These are phyloP conservation scores for Myxozyma melibiosi DNA, from an alignment of 805 yeast species.

Conservation along the genomic window DNA sequence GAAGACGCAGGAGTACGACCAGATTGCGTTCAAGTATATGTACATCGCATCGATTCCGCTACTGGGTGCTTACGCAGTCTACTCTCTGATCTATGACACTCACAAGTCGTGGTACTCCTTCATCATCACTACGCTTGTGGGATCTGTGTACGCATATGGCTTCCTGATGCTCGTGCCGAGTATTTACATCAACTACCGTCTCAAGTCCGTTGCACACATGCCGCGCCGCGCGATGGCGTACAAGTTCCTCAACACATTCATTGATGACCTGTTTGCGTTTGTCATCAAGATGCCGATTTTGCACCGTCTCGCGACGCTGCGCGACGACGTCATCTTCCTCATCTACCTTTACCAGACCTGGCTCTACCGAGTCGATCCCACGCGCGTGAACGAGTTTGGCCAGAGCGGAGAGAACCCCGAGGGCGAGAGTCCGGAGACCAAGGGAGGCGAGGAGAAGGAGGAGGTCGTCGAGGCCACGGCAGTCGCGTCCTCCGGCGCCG, in stretches of 20 bases:
- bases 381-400: slow-evolving; percentile 47
- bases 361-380: slow-evolving; percentile 47
- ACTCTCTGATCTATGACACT: slow-evolving; percentile 45
- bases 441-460: slow-evolving; percentile 11
- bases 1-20: slow-evolving; percentile 47
- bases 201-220: slow-evolving; percentile 50
- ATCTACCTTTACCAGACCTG: slow-evolving; percentile 48
- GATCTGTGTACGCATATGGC: slow-evolving; percentile 49
- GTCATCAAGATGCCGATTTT: slow-evolving; percentile 50
- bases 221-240: slow-evolving; percentile 48
- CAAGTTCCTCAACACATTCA: slow-evolving; percentile 48
- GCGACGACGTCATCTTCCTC: slow-evolving; percentile 49
- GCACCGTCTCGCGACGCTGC: slow-evolving; percentile 47
- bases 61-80: slow-evolving; percentile 44
- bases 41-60: slow-evolving; percentile 46
- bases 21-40: slow-evolving; percentile 46
- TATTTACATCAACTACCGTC: slow-evolving; percentile 48
- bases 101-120: slow-evolving; percentile 51
- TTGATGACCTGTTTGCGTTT: slow-evolving; percentile 48
- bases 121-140: slow-evolving; percentile 46
- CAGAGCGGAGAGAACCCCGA: slow-evolving; percentile 36
- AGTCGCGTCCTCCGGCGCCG: slow-evolving; percentile 7
- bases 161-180: slow-evolving; percentile 47
- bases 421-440: background rate
- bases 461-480: slow-evolving; percentile 6